Evolutionary conservation across 2,329 filamentous ascomycete species (phyloP), one percentile per base, ranked within the genome.

Genomic region (Aureobasidium leucospermi): DNA sequence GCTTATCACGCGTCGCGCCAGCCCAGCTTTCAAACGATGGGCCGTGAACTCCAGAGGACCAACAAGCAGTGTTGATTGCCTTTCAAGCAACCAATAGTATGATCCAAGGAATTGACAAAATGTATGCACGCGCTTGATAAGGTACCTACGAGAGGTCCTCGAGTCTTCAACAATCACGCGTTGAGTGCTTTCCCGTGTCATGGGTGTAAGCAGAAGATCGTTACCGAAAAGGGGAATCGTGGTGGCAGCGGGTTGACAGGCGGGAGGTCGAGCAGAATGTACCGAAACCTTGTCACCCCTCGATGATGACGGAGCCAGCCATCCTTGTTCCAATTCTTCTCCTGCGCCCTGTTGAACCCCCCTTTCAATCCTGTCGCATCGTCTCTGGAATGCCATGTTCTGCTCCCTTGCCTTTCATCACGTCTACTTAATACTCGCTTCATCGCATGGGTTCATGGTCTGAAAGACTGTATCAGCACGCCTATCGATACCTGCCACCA

Each of bases 381-480:
- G 29, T 57, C 52, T 28, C 32, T 46, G 58, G 58, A 53, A 59
- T 59, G 58, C 19, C 47, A 53, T 53, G 64, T 53, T 49, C 60
- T 63, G 63, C 63, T 58, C 57, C 64, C 63, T 64, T 63, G 52
- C 63, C 52, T 63, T 36, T 46, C 28, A 36, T 42, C 49, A 23
- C 41, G 34, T 57, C 60, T 62, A 64, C 60, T 61, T 63, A 63
- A 58, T 7, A 43, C 51, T 42, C 29, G 39, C 48, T 43, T 39
- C 57, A 42, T 55, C 61, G 63, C 48, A 65, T 65, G 64, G 61
- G 61, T 59, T 52, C 46, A 36, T 63, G 61, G 64, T 51, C 58
- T 43, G 56, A 65, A 23, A 61, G 58, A 34, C 42, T 56, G 41
- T 36, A 36, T 53, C 55, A 65, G 46, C 66, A 66, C 60, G 65